Conservation (phyloP, 2,329 filamentous ascomycete genomes). For the Beauveria varroae region DNA sequence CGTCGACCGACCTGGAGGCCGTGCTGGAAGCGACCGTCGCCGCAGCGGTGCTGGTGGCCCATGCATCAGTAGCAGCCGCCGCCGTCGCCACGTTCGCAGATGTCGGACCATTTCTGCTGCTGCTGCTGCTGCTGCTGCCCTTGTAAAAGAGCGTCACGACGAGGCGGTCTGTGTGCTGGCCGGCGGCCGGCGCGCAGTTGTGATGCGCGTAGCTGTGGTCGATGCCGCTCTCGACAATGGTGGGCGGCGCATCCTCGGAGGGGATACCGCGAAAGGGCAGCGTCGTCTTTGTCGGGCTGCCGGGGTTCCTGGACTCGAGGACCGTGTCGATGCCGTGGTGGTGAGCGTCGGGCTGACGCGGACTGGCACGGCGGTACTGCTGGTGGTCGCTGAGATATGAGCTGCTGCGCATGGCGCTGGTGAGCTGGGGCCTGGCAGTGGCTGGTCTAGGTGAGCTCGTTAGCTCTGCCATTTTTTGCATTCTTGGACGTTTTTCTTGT, state of each 20-base stretch:
- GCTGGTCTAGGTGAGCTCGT: neutral
- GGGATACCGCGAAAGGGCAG: slow-evolving; percentile 53
- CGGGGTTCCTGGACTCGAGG: slow-evolving; percentile 43
- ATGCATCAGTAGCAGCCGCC: slow-evolving; percentile 19
- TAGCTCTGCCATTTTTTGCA: slow-evolving; percentile 3
- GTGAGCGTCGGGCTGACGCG: slow-evolving; percentile 44
- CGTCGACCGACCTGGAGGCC: slow-evolving; percentile 19
- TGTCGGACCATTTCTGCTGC: no score
- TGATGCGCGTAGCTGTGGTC: slow-evolving; percentile 56
- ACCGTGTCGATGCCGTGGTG: slow-evolving; percentile 59
- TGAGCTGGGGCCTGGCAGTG: slow-evolving; percentile 37
- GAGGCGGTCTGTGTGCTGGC: slow-evolving; percentile 41
- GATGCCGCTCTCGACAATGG: slow-evolving; percentile 54
- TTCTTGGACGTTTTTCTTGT: neutral
- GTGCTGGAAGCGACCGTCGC: slow-evolving; percentile 1
- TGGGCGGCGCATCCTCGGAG: slow-evolving; percentile 49
- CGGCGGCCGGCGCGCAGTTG: slow-evolving; percentile 49
- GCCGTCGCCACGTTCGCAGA: slow-evolving; percentile 20
- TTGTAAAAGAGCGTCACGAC: slow-evolving; percentile 61
- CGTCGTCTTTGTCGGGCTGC: slow-evolving; percentile 19
- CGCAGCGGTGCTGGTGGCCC: neutral
- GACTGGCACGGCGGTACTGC: slow-evolving; percentile 44
- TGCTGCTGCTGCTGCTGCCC: slow-evolving; percentile 25
- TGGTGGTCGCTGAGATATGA: slow-evolving; percentile 58
- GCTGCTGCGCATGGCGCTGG: slow-evolving; percentile 47